phyloP scores from a whole-genome alignment of 1,284 basidiomycete genomes.

The Clitocybe nebularis region DNA sequence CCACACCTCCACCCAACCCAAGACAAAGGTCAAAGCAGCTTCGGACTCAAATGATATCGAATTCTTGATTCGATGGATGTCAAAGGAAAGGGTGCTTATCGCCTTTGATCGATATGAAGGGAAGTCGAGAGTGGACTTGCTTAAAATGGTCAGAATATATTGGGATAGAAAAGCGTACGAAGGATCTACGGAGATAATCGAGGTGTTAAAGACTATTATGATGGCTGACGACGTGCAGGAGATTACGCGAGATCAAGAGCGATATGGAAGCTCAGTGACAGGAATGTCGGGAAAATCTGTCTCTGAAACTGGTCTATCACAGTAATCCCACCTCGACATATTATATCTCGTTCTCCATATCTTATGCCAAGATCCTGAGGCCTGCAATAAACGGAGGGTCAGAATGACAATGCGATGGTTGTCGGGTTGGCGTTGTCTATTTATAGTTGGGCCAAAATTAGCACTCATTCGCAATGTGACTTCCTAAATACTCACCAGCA shows the following conservation, averaged over 20 bases:
- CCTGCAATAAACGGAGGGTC: too few species aligned
- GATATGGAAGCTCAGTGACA: not conserved
- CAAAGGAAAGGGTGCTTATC: constrained; percentile 19
- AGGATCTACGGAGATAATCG: not conserved
- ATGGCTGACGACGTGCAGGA: not conserved
- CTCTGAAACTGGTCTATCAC: too few species aligned
- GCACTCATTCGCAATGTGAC: too few species aligned
- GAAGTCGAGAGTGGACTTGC: constrained; percentile 23
- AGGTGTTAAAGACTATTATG: not conserved
- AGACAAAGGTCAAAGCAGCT: constrained; percentile 22
- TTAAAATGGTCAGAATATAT: constrained; percentile 18
- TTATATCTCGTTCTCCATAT: too few species aligned
- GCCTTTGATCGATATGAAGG: constrained; percentile 27
- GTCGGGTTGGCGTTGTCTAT: too few species aligned
- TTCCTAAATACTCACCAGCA: too few species aligned
- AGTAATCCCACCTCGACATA: too few species aligned
- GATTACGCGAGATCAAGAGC: not conserved
- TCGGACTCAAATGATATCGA: constrained; percentile 23
- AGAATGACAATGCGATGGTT: too few species aligned
- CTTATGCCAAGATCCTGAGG: too few species aligned
- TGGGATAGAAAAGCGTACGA: not conserved
- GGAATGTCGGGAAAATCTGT: too few species aligned
- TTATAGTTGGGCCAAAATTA: too few species aligned
- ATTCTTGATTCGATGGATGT: constrained; percentile 27
- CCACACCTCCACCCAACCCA: constrained; percentile 21